Conservation (phyloP, 768 basidiomycete species). For the Leucocoprinus leucothites region DNA sequence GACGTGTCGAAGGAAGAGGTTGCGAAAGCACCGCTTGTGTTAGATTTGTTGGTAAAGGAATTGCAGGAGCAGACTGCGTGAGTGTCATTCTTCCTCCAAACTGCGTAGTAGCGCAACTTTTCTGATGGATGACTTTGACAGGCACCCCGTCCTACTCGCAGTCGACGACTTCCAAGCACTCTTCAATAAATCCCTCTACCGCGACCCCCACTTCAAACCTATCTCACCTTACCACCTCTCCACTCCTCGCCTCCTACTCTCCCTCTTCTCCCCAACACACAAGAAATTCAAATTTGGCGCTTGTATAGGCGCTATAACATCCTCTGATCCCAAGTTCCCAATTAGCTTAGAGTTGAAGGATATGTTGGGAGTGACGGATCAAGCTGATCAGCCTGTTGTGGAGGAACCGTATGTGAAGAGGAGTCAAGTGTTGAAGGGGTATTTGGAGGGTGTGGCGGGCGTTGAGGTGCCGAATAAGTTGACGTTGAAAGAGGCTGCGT, state of each 20-base stretch:
- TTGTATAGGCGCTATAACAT: conserved; percentile 66
- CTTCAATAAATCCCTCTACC: conserved; percentile 65
- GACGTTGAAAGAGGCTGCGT: conserved; percentile 63
- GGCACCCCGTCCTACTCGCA: conserved; percentile 77
- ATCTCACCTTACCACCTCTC: conserved; percentile 79
- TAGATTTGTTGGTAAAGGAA: conserved; percentile 57
- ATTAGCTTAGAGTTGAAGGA: conserved; percentile 63
- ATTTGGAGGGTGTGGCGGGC: conserved; percentile 45
- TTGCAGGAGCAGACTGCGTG: conserved; percentile 65
- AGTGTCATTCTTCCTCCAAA: conserved; percentile 18
- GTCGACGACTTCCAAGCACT: conserved; percentile 88
- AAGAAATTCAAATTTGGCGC: conserved; percentile 64
- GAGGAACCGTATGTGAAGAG: conserved; percentile 51
- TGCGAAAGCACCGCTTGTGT: conserved; percentile 46
- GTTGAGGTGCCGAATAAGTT: conserved; percentile 52
- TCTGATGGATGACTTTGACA: conserved; percentile 23
- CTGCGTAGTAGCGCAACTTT: neutral
- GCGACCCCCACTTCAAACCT: conserved; percentile 64
- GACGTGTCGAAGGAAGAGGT: conserved; percentile 49
- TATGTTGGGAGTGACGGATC: conserved; percentile 2
- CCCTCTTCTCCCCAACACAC: conserved; percentile 69
- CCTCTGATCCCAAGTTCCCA: conserved; percentile 55
- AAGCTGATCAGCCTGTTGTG: conserved; percentile 25
- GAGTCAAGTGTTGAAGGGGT: conserved; percentile 43
- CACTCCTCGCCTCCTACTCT: conserved; percentile 72